Percentiles rank a stretch among this genome's conserved stretches.
Conservation (phyloP, 1,139 yeast species). For the Pichiaceae sp. region DNA sequence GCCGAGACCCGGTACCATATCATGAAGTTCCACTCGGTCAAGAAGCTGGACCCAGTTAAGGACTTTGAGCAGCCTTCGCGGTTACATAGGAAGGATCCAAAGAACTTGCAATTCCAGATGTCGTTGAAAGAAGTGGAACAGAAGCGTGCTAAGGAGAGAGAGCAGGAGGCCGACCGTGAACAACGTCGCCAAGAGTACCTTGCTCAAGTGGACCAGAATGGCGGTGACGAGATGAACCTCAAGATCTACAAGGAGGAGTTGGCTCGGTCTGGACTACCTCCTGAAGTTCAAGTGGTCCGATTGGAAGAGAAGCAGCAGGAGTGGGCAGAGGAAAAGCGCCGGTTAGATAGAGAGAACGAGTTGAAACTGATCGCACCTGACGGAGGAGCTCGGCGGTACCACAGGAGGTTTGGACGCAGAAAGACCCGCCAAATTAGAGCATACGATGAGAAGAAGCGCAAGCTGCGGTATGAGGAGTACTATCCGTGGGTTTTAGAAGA, state of each 20-base stretch:
- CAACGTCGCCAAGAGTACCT: constrained; percentile 24
- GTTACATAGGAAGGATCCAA: constrained; percentile 86
- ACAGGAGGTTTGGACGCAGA: constrained; percentile 57
- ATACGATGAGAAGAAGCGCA: constrained; percentile 74
- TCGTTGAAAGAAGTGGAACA: constrained; percentile 55
- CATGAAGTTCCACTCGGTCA: constrained; percentile 68
- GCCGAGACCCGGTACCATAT: constrained; percentile 74
- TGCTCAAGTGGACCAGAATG: constrained; percentile 18
- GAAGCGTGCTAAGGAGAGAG: constrained; percentile 30
- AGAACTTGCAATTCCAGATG: constrained; percentile 78
- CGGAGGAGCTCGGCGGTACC: constrained; percentile 75
- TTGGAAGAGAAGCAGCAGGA: constrained; percentile 26
- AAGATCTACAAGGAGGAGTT: constrained; percentile 12
- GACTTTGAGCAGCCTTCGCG: constrained; percentile 78
- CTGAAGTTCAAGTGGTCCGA: constrained; percentile 18
- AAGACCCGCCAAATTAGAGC: constrained; percentile 80
- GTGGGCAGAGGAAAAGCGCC: constrained; percentile 20
- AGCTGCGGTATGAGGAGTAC: constrained; percentile 85
- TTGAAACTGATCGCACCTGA: constrained; percentile 83
- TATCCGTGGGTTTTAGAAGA: constrained; percentile 98
- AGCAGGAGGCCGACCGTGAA: constrained; percentile 22
- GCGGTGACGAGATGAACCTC: background rate
- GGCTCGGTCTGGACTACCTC: constrained; percentile 17
- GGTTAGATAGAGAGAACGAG: constrained; percentile 32
- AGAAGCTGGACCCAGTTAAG: constrained; percentile 56